phyloP scores from a whole-genome alignment of 352 stramenopile genomes.

The Phytophthora pseudosyringae region DNA sequence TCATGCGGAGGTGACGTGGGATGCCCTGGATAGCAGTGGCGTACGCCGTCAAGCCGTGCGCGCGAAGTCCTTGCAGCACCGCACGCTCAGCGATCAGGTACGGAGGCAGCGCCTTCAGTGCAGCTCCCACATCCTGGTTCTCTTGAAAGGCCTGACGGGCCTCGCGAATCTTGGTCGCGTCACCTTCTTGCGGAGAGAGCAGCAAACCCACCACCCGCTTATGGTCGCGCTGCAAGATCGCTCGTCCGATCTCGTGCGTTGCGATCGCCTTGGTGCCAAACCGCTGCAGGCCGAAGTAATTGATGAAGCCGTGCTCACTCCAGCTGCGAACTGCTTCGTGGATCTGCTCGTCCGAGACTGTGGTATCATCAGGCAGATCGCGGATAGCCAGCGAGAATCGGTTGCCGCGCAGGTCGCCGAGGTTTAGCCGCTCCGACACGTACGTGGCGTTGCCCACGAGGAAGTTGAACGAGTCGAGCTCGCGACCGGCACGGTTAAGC shows the following conservation, averaged over 20 bases:
- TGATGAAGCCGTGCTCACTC: constrained; percentile 93
- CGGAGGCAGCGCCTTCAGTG: constrained; percentile 69
- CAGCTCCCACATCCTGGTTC: constrained; percentile 56
- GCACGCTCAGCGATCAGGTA: constrained; percentile 86
- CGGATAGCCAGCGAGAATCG: constrained; percentile 95
- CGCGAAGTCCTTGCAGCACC: constrained; percentile 67
- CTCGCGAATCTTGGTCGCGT: constrained; percentile 78
- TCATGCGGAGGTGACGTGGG: constrained; percentile 89
- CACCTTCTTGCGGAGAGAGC: constrained; percentile 81
- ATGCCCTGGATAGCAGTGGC: constrained; percentile 77
- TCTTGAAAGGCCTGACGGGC: constrained; percentile 73
- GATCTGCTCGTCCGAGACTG: constrained; percentile 70
- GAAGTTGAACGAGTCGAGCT: constrained; percentile 88
- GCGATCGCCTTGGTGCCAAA: constrained; percentile 94
- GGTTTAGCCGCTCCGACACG: constrained; percentile 88
- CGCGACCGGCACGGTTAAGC: constrained; percentile 71
- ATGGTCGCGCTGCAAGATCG: constrained; percentile 94
- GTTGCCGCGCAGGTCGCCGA: constrained; percentile 95
- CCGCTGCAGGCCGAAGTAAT: constrained; percentile 98
- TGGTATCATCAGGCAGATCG: constrained; percentile 72
- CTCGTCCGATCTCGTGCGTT: constrained; percentile 91
- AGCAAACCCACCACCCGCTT: constrained; percentile 92
- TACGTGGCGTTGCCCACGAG: constrained; percentile 94
- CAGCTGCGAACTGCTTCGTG: constrained; percentile 77
- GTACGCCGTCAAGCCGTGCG: constrained; percentile 63